Conservation (phyloP, 768 basidiomycete species). For the Royoungia palumana region DNA sequence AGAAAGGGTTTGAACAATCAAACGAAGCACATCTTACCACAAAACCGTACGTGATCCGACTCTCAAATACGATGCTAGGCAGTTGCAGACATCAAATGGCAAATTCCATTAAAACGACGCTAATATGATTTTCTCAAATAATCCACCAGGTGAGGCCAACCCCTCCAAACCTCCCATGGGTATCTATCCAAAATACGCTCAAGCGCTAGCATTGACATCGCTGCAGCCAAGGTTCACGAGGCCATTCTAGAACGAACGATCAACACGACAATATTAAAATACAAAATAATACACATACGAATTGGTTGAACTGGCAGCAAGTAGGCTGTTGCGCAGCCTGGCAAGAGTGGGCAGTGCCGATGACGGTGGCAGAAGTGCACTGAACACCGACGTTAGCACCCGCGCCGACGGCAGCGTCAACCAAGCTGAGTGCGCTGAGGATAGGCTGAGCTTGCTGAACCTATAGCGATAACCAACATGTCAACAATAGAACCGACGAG, state of each 20-base stretch:
- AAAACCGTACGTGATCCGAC: too few species aligned
- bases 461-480: neutral
- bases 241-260: conserved; percentile 3
- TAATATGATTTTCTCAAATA: too few species aligned
- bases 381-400: neutral
- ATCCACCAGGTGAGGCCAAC: too few species aligned
- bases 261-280: too few species aligned
- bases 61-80: too few species aligned
- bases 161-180: too few species aligned
- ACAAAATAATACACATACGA: neutral
- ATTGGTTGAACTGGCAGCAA: conserved; percentile 5
- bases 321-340: conserved; percentile 1
- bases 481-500: neutral
- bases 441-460: neutral
- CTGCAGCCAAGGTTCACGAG: conserved; percentile 1
- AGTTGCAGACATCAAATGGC: too few species aligned
- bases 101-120: too few species aligned
- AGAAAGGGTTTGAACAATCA: too few species aligned
- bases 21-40: too few species aligned
- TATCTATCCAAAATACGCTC: too few species aligned
- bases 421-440: neutral
- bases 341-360: neutral
- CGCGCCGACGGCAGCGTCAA: neutral
- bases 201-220: too few species aligned
- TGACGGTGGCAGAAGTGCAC: neutral